Evolutionary conservation across 192 early-diverging fungal species (phyloP).

Genomic region (Martensiomyces pterosporus): DNA sequence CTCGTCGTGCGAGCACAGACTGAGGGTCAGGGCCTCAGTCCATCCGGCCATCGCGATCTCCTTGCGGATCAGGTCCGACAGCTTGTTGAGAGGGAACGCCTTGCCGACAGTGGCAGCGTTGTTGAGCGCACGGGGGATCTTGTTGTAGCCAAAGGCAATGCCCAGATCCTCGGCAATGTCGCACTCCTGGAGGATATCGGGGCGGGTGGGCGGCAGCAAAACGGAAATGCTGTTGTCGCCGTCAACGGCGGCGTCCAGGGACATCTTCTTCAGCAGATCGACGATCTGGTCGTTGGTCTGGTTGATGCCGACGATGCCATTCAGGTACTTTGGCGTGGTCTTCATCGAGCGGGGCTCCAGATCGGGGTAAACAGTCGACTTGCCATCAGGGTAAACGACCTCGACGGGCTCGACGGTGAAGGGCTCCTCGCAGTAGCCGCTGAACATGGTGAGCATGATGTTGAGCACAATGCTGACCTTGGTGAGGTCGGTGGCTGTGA

Average conservation of each 20-base stretch:
- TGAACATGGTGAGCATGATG: constrained; percentile 94
- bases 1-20: constrained; percentile 96
- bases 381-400: constrained; percentile 80
- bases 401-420: constrained; percentile 96
- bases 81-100: constrained; percentile 89
- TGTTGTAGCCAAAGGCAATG: constrained; percentile 96
- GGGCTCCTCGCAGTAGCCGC: constrained; percentile 82
- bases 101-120: constrained; percentile 78
- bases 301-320: constrained; percentile 74
- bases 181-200: constrained; percentile 93
- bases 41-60: constrained; percentile 89
- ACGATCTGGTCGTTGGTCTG: constrained; percentile 67
- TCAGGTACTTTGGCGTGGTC: constrained; percentile 85
- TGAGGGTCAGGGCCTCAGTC: constrained; percentile 91
- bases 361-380: constrained; percentile 64
- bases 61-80: constrained; percentile 77
- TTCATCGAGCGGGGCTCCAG: constrained; percentile 62
- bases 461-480: constrained; percentile 94
- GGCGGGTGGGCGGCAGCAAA: constrained; percentile 81
- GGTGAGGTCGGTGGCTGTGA: constrained; percentile 92
- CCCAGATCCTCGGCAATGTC: constrained; percentile 98
- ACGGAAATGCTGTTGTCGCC: constrained; percentile 65
- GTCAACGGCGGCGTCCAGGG: constrained; percentile 61
- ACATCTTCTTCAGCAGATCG: constrained; percentile 81
- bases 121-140: constrained; percentile 76